Evolutionary conservation across 768 basidiomycete genomes (phyloP).

Genomic region (Collybiopsis luxurians): DNA sequence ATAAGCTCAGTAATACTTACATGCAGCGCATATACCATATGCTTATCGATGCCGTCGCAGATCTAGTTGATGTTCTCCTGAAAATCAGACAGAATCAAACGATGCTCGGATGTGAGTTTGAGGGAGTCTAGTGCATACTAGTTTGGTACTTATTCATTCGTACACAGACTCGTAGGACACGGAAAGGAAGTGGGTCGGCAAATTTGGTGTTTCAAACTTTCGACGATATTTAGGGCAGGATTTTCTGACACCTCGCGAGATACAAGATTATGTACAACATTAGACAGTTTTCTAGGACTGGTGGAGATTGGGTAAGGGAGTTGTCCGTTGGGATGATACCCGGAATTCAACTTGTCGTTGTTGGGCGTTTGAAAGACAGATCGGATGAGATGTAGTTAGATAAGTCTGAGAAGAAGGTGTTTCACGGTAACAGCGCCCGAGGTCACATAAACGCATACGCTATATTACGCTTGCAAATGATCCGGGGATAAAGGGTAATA

Average conservation of each 20-base stretch:
- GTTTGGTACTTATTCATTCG: too few species aligned
- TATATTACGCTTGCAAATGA: not conserved
- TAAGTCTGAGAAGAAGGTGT: not conserved
- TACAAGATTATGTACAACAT: too few species aligned
- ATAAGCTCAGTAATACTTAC: too few species aligned
- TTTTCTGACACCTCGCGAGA: too few species aligned
- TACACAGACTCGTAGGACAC: too few species aligned
- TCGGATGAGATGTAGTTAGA: not conserved
- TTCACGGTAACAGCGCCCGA: not conserved
- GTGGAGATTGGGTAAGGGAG: too few species aligned
- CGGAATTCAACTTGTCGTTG: not conserved
- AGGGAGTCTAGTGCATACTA: too few species aligned
- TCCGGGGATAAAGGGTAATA: slow-evolving; percentile 1
- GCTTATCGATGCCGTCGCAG: not conserved
- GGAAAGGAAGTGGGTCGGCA: too few species aligned
- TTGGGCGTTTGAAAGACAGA: not conserved
- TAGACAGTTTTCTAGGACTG: too few species aligned
- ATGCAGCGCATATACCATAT: not conserved
- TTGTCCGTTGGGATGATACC: too few species aligned
- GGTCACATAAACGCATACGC: not conserved
- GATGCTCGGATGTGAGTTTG: not conserved
- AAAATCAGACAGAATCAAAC: slow-evolving; percentile 2
- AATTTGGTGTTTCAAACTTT: too few species aligned
- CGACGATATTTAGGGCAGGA: too few species aligned
- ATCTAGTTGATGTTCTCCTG: not conserved